Conservation (phyloP, 2,329 filamentous ascomycete genomes). For the Pseudogymnoascus sp. region DNA sequence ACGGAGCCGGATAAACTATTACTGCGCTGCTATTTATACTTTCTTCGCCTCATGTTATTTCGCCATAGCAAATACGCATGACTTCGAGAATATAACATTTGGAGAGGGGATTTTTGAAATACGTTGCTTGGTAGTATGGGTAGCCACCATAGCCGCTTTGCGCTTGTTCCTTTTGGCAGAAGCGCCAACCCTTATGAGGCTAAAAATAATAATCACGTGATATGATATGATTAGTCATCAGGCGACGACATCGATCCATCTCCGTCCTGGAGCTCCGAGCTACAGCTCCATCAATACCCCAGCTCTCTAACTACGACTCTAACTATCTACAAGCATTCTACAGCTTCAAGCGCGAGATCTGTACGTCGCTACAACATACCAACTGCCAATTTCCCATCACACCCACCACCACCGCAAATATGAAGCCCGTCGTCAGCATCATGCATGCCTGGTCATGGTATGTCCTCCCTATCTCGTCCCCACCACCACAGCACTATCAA, state of each 20-base stretch:
- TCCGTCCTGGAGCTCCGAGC: background rate
- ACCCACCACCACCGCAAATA: constrained; percentile 38
- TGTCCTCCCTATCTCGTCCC: constrained; percentile 27
- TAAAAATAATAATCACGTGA: background rate
- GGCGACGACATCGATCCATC: constrained; percentile 1
- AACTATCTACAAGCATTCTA: background rate
- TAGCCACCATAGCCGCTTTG: no score
- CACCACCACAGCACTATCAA: constrained; percentile 8
- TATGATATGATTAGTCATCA: background rate
- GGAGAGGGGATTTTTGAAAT: background rate
- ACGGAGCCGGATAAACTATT: background rate
- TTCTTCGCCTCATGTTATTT: background rate
- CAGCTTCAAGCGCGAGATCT: background rate
- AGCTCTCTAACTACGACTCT: background rate
- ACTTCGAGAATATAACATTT: background rate
- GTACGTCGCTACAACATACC: background rate
- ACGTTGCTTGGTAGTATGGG: background rate
- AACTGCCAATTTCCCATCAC: background rate
- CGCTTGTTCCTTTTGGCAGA: background rate
- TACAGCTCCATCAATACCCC: constrained; percentile 3
- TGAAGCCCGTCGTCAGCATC: constrained; percentile 87
- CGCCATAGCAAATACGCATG: background rate
- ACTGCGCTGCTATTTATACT: constrained; percentile 4
- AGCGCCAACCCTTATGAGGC: background rate
- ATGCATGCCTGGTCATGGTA: constrained; percentile 95